Conservation (phyloP, 2,329 filamentous ascomycete species). For the Talaromyces marneffei region DNA sequence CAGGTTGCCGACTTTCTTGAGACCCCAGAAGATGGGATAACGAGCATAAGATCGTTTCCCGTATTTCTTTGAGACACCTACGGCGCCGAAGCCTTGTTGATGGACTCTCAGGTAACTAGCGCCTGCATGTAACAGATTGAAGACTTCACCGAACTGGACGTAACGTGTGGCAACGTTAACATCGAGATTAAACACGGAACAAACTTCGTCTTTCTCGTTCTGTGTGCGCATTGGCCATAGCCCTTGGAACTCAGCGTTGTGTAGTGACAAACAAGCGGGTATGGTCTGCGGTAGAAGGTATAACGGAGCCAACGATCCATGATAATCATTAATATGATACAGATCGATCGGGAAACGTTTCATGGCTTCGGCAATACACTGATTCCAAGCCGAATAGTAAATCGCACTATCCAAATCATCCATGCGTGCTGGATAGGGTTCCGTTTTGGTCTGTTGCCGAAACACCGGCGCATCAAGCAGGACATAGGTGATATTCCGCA, state of each 20-base stretch:
- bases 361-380: conserved; percentile 60
- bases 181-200: conserved; percentile 58
- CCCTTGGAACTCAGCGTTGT: conserved; percentile 65
- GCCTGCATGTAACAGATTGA: conserved; percentile 63
- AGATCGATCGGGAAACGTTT: conserved; percentile 57
- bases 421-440: conserved; percentile 63
- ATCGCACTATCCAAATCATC: conserved; percentile 63
- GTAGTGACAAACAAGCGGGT: conserved; percentile 58
- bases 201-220: conserved; percentile 58
- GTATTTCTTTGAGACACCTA: conserved; percentile 64
- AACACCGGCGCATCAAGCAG: conserved; percentile 63
- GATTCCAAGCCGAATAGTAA: conserved; percentile 66
- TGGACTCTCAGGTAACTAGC: conserved; percentile 61
- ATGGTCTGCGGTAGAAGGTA: conserved; percentile 60
- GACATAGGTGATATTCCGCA: conserved; percentile 63
- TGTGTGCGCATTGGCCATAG: conserved; percentile 62
- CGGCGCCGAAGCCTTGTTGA: conserved; percentile 62
- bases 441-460: conserved; percentile 55
- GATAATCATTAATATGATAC: conserved; percentile 64
- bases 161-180: conserved; percentile 54
- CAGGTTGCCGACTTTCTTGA: conserved; percentile 57
- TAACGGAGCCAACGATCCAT: conserved; percentile 57
- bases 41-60: conserved; percentile 60
- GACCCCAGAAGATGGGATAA: conserved; percentile 65
- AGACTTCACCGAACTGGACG: conserved; percentile 63